Evolutionary conservation across 2,329 filamentous ascomycete genomes (phyloP).

Genomic region (Pseudocercospora vitis): DNA sequence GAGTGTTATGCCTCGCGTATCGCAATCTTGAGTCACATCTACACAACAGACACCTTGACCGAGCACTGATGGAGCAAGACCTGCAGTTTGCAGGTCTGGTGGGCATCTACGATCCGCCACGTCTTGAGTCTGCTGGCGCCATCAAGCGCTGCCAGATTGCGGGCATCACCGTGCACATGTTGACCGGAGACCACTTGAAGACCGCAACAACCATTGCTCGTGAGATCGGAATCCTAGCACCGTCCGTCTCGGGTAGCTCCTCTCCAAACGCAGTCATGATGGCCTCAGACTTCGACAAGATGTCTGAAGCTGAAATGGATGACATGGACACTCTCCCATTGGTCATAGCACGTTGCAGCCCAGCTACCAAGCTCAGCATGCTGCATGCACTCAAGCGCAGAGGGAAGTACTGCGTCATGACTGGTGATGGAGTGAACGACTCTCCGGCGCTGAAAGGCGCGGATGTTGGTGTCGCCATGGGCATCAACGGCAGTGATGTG

Average conservation of each 20-base stretch:
- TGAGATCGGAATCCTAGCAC: conserved; percentile 46
- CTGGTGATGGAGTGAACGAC: conserved; percentile 51
- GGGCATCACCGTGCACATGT: conserved; percentile 52
- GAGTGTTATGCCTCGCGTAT: conserved; percentile 36
- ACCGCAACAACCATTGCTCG: conserved; percentile 50
- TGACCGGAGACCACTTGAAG: conserved; percentile 50
- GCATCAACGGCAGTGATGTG: conserved; percentile 46
- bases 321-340: conserved; percentile 44
- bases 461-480: conserved; percentile 50
- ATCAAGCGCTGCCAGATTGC: conserved; percentile 48
- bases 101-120: conserved; percentile 38
- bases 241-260: conserved; percentile 29
- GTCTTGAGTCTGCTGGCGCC: conserved; percentile 38
- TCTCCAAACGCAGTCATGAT: conserved; percentile 43
- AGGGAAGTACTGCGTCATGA: conserved; percentile 45
- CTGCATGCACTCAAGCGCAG: conserved; percentile 47
- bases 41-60: conserved; percentile 18
- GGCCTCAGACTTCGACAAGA: conserved; percentile 47
- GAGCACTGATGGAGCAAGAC: conserved; percentile 30
- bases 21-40: conserved; percentile 19
- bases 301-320: conserved; percentile 47
- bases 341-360: conserved; percentile 49
- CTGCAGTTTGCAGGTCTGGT: conserved; percentile 34
- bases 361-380: conserved; percentile 51
- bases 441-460: conserved; percentile 48